Conservation (phyloP, 2,329 filamentous ascomycete species). For the Alternaria consortialis region DNA sequence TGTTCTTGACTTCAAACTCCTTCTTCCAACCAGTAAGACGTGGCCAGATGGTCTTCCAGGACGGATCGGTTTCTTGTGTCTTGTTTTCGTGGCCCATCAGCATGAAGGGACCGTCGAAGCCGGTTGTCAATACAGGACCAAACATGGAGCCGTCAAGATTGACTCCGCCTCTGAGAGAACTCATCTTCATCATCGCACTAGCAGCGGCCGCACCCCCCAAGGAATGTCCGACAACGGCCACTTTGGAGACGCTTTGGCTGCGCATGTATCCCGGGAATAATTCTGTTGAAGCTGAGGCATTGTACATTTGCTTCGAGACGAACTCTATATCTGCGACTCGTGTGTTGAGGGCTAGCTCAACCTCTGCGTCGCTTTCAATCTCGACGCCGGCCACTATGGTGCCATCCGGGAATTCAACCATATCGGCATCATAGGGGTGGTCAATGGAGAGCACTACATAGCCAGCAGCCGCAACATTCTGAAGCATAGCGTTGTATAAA, state of each 20-base stretch:
- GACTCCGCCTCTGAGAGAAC: slow-evolving; percentile 37
- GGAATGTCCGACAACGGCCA: slow-evolving; percentile 48
- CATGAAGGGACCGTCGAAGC: slow-evolving; percentile 32
- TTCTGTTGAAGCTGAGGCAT: slow-evolving; percentile 15
- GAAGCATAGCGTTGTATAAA: slow-evolving; percentile 55
- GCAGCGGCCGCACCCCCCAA: slow-evolving; percentile 48
- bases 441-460: slow-evolving; percentile 61
- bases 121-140: slow-evolving; percentile 24
- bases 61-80: slow-evolving; percentile 38
- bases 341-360: slow-evolving; percentile 31
- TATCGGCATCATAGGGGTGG: slow-evolving; percentile 59
- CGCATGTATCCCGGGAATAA: not conserved
- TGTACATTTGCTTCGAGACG: slow-evolving; percentile 28
- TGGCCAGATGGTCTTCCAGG: slow-evolving; percentile 38
- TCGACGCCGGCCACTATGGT: slow-evolving; percentile 37
- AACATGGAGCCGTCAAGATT: slow-evolving; percentile 51
- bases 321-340: slow-evolving; percentile 37
- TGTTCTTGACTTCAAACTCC: slow-evolving; percentile 35
- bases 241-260: not conserved
- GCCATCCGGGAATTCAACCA: slow-evolving; percentile 62
- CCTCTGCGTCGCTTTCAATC: slow-evolving; percentile 33
- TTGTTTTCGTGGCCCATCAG: slow-evolving; percentile 41
- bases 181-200: slow-evolving; percentile 19
- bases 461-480: slow-evolving; percentile 58
- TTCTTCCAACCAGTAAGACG: slow-evolving; percentile 37